These are phyloP conservation scores for Chenopodium formosanum DNA, from an alignment of 148 eudicot species.

Conservation along the genomic window DNA sequence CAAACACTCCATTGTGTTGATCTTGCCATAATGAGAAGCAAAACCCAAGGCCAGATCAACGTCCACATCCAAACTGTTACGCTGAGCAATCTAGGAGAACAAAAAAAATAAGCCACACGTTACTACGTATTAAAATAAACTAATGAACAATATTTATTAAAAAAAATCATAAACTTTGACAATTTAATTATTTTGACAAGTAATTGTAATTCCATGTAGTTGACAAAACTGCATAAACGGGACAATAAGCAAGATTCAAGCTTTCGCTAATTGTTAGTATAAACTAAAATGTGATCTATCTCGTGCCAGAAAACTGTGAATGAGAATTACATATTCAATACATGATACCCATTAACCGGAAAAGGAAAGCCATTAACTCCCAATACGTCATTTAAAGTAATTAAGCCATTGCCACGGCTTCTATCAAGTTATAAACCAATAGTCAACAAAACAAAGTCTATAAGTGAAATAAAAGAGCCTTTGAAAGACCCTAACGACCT, in stretches of 20 bases:
- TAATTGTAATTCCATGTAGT: neutral
- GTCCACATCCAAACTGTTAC: slow-evolving; percentile 93
- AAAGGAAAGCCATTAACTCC: neutral
- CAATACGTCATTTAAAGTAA: neutral
- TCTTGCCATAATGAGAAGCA: slow-evolving; percentile 89
- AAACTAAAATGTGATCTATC: neutral
- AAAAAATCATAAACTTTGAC: neutral
- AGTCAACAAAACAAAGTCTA: neutral
- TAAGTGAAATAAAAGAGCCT: neutral
- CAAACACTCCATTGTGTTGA: slow-evolving; percentile 90
- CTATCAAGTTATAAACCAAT: neutral
- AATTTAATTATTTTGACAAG: neutral
- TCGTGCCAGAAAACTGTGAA: neutral
- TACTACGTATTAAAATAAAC: neutral
- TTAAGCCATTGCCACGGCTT: neutral
- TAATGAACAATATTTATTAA: neutral
- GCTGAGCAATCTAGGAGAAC: slow-evolving; percentile 75
- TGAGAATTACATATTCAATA: neutral
- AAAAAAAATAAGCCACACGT: neutral
- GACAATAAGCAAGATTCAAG: neutral
- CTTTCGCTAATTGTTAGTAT: neutral
- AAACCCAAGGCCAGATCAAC: slow-evolving; percentile 95
- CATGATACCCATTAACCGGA: neutral
- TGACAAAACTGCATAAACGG: neutral
- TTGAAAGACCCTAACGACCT: neutral